Evolutionary conservation across 2,329 filamentous ascomycete species (phyloP), one percentile per base, ranked within the genome.

Genomic region (Fusarium brevicatenulatum): DNA sequence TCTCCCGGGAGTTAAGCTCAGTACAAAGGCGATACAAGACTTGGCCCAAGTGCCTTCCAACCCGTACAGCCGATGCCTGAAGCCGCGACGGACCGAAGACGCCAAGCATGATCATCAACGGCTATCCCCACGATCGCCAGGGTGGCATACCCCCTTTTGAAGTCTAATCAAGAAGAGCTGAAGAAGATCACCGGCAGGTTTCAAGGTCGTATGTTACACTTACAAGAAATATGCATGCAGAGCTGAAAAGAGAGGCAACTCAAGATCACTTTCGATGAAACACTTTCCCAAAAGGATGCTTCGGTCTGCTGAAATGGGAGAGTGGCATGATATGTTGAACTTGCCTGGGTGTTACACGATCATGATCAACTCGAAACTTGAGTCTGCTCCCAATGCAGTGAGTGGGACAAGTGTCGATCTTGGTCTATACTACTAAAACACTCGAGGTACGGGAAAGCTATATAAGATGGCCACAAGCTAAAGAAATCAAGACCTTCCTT

Each of bases 351-450:
- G 50, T 60, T 54, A 58, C 44, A 65, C 60, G 13, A 44, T 40
- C 52, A 50, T 56, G 57, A 68, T 75, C 49, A 68, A 66, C 23
- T 56, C 43, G 55, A 75, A 68, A 75, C 65, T 57, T 37, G 23
- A 44, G 25, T 39, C 50, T 53, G 15, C 25, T 57, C 32, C 18
- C 16, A 19, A 47, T 13, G 21, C 34, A 25, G 39, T 58, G 49
- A 23, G 47, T 42, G 42, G 34, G 58, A 72, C 44, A 28, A 28
- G 40, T 50, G 52, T 43, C 21, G 59, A 50, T 59, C 37, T 36
- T 57, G 9, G 23, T 9, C 18, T 32, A 36, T 28, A 21, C 25
- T 10, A 19, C 10, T n/a, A 34, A 16, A 28, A 12, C 40, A n/a
- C 16, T 42, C 18, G 23, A 47, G 37, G 37, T 15, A n/a, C 10